Evolutionary conservation across 2,329 filamentous ascomycete species (phyloP).

Genomic region (Alternaria triticina): DNA sequence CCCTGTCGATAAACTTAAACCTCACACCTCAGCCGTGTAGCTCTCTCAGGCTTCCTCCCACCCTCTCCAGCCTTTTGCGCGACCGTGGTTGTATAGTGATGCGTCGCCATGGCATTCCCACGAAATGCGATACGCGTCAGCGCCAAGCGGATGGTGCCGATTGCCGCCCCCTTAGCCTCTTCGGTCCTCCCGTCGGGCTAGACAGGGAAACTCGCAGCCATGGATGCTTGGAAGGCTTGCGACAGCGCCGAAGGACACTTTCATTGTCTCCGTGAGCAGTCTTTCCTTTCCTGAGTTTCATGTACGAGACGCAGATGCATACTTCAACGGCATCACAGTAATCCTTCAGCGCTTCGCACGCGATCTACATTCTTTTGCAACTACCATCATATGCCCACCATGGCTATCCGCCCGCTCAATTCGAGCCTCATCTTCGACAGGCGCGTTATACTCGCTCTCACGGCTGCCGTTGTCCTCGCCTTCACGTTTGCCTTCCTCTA

Average conservation of each 20-base stretch:
- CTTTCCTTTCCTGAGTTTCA: not conserved
- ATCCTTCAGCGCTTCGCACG: not conserved
- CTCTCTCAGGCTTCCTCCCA: not conserved
- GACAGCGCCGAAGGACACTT: slow-evolving; percentile 4
- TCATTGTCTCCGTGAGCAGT: not conserved
- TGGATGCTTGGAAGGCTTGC: slow-evolving; percentile 9
- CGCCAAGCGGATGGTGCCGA: slow-evolving; percentile 29
- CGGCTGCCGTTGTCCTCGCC: slow-evolving; percentile 26
- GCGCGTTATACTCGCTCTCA: slow-evolving; percentile 30
- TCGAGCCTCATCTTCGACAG: slow-evolving; percentile 38
- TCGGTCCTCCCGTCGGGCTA: slow-evolving; percentile 17
- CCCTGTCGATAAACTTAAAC: not conserved
- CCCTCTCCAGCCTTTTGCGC: not conserved
- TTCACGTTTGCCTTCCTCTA: slow-evolving; percentile 38
- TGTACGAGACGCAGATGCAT: slow-evolving; percentile 20
- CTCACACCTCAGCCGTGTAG: not conserved
- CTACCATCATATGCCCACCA: slow-evolving; percentile 5
- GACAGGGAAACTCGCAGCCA: slow-evolving; percentile 14
- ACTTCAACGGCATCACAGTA: slow-evolving; percentile 2
- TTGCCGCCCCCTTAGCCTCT: slow-evolving; percentile 26
- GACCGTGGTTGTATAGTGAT: not conserved
- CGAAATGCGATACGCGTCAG: slow-evolving; percentile 25
- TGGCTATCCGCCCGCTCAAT: slow-evolving; percentile 31
- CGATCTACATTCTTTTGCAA: slow-evolving; percentile 11
- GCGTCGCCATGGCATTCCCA: not conserved